Base-by-base conservation (phyloP, 805 yeast species). In the Myxozyma neglecta region DNA sequence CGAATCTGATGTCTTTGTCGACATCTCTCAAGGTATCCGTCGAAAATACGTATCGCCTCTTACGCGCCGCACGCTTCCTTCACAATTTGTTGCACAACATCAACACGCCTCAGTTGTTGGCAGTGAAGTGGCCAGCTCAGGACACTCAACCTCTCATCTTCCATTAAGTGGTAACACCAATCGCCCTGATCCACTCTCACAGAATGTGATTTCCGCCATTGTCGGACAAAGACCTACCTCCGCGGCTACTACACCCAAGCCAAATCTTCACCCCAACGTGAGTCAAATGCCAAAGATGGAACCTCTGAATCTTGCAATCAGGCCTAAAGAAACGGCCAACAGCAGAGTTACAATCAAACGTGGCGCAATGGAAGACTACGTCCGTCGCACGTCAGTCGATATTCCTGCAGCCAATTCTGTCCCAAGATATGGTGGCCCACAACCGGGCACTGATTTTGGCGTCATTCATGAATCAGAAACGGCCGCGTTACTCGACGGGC, bases 1-100 rank as follows among this genome's bases (percentile, higher is more conserved):
- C 72, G 99, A 93, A 76, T 85, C 91, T 29, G 99, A 93, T 73
- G 97, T 94, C 18, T 91, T 88, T 71, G 83, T 92, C 60, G 97
- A 93, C 75, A 88, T 92, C 65, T 90, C 90, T 74, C 88, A 89
- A 66, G 90, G 90, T 62, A 90, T 92, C 71, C 89, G 89, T 29
- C 72, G 81, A 42, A 72, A 72, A 34, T 72, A 73, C 44, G 80
- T 80, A 4, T 76, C 79, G 3, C 80, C 81, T 6, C 52, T 76
- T 47, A 66, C 71, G 13, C 61, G 67, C 7, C 62, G 70, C 48
- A 57, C 63, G 9, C 39, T 64, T 11, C 65, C 67, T 5, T 37
- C 67, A 7, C 48, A 60, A 39, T 66, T 67, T 40, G 59, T 61
- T 29, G 66, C 59, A 35, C 61, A 62, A 20, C 59, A 47, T 45